Evolutionary conservation across 2,329 filamentous ascomycete genomes (phyloP).

Genomic region (Diaporthe australafricana): DNA sequence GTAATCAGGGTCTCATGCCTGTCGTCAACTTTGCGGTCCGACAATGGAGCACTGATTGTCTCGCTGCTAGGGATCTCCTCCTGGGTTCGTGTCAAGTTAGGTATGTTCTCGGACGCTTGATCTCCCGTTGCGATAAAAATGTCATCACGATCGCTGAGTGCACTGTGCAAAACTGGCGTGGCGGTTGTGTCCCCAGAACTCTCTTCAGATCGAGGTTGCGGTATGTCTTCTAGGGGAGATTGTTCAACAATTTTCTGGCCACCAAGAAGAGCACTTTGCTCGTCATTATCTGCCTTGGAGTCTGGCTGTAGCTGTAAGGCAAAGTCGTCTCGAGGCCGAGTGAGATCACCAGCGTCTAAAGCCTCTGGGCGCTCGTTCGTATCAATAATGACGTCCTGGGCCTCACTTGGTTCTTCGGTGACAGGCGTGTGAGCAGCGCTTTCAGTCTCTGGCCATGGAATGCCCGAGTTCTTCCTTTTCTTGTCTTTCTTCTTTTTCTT

Average conservation of each 20-base stretch:
- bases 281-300: not conserved
- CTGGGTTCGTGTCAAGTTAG: conserved; percentile 8
- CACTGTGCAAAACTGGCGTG: not conserved
- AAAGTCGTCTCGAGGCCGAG: not conserved
- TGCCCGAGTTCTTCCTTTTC: conserved; percentile 43
- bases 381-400: not conserved
- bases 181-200: not conserved
- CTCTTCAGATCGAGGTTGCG: not conserved
- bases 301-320: not conserved
- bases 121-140: conserved; percentile 12
- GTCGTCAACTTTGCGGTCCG: conserved; percentile 11
- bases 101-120: conserved; percentile 24
- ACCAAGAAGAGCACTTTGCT: not conserved
- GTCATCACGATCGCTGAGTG: not conserved
- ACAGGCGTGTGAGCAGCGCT: conserved; percentile 27
- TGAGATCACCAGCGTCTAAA: not conserved
- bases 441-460: conserved; percentile 36
- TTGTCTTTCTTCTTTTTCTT: conserved; percentile 50
- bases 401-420: conserved; percentile 21
- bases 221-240: no score
- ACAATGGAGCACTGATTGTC: conserved; percentile 6
- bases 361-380: not conserved
- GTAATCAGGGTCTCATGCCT: conserved; percentile 5
- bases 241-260: not conserved
- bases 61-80: conserved; percentile 8